A percentile compares a stretch with the other conserved stretches of the same genome.
Conservation (phyloP, 139 green algal genomes). For the Chloropicon primus region DNA sequence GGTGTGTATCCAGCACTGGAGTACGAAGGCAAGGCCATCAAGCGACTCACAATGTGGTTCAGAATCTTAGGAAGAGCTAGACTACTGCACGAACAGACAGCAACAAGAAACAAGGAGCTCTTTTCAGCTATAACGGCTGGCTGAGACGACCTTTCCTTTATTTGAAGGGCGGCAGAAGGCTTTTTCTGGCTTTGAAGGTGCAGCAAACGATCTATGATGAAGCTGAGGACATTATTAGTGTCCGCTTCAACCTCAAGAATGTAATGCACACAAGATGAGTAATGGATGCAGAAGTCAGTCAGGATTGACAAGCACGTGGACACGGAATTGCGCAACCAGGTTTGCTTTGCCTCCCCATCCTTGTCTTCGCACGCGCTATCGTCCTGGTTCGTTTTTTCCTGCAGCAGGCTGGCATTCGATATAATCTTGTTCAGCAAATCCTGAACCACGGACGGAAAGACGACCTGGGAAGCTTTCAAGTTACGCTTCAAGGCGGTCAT, state of each 20-base stretch:
- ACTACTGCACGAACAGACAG: neutral
- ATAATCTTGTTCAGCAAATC: neutral
- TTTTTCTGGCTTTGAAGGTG: neutral
- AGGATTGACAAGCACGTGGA: neutral
- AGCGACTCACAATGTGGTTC: neutral
- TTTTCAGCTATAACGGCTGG: neutral
- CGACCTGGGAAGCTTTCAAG: neutral
- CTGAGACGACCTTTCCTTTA: neutral
- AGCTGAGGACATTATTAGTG: neutral
- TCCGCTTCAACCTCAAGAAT: neutral
- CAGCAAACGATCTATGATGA: neutral
- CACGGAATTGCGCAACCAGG: neutral
- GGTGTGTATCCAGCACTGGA: neutral
- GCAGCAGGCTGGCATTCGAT: neutral
- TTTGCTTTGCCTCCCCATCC: neutral
- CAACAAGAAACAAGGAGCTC: neutral
- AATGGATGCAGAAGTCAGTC: neutral
- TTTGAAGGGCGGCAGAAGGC: neutral
- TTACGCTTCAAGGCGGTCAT: neutral
- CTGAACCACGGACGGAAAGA: neutral
- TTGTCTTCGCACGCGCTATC: too few species aligned
- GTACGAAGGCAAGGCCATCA: neutral
- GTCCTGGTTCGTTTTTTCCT: neutral
- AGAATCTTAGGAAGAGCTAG: neutral
- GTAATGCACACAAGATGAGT: neutral